These are phyloP conservation scores for Lentinula lateritia DNA, from an alignment of 768 basidiomycete species.

Conservation along the genomic window DNA sequence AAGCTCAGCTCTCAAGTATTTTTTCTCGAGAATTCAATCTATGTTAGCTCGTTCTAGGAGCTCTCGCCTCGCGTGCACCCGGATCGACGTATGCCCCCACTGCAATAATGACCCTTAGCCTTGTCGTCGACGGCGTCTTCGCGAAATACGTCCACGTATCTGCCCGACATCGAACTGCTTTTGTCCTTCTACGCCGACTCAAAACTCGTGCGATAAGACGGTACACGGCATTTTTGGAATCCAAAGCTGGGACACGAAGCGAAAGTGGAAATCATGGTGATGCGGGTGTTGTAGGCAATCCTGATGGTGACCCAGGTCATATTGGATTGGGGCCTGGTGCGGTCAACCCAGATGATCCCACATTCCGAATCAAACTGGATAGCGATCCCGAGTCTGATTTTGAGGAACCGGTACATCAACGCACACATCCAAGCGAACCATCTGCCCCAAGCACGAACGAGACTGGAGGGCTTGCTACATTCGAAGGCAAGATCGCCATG, in stretches of 20 bases:
- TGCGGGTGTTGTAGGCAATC: no score
- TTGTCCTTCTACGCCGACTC: not conserved
- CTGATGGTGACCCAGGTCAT: not conserved
- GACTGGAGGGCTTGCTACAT: not conserved
- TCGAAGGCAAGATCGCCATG: slow-evolving; percentile 3
- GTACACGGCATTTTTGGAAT: slow-evolving; percentile 1
- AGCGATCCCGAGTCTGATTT: slow-evolving; percentile 1
- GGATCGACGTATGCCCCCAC: not conserved
- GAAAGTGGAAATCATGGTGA: not conserved
- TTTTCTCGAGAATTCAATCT: not conserved
- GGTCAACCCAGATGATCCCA: not conserved
- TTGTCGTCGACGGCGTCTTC: slow-evolving; percentile 3
- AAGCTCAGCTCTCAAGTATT: not conserved
- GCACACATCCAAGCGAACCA: not conserved
- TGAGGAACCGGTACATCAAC: not conserved
- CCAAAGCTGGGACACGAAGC: not conserved
- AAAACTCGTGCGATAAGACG: slow-evolving; percentile 1
- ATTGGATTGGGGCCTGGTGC: slow-evolving; percentile 1
- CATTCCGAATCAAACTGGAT: not conserved
- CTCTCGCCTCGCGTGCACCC: not conserved
- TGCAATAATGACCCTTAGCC: slow-evolving; percentile 2
- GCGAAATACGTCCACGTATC: slow-evolving; percentile 1
- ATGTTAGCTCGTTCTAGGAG: not conserved
- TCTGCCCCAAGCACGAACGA: not conserved
- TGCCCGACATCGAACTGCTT: slow-evolving; percentile 2